A percentile compares a stretch with the other conserved stretches of the same genome.
Evolutionary conservation across 2,329 filamentous ascomycete species (phyloP).

Genomic region (Pseudogymnoascus pannorum): DNA sequence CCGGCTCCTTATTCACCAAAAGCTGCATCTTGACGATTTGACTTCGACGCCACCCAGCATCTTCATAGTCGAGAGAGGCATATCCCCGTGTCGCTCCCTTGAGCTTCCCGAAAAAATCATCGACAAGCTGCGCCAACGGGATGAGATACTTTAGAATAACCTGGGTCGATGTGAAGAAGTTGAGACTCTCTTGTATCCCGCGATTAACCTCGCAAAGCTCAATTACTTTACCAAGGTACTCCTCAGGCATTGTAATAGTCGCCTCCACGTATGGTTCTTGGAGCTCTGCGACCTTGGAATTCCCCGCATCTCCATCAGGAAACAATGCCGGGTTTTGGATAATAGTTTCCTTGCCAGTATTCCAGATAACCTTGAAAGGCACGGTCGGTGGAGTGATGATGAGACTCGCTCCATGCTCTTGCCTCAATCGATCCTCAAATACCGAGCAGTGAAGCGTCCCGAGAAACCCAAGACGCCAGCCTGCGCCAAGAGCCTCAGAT

Average conservation of each 20-base stretch:
- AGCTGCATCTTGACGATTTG: slow-evolving; percentile 84
- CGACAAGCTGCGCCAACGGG: slow-evolving; percentile 81
- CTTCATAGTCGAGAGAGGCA: slow-evolving; percentile 92
- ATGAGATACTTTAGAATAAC: slow-evolving; percentile 92
- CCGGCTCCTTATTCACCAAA: slow-evolving; percentile 85
- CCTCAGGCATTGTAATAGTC: slow-evolving; percentile 85
- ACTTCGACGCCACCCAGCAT: slow-evolving; percentile 76
- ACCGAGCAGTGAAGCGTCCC: slow-evolving; percentile 99
- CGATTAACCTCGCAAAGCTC: slow-evolving; percentile 88
- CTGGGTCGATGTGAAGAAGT: slow-evolving; percentile 86
- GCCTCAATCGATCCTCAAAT: slow-evolving; percentile 87
- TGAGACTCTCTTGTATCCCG: slow-evolving; percentile 77
- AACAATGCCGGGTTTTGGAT: slow-evolving; percentile 85
- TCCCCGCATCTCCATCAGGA: slow-evolving; percentile 56
- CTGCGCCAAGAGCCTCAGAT: slow-evolving; percentile 85
- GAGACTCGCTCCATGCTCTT: slow-evolving; percentile 89
- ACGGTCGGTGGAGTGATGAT: slow-evolving; percentile 97
- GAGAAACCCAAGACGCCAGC: slow-evolving; percentile 89
- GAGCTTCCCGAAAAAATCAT: slow-evolving; percentile 94
- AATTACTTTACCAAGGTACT: slow-evolving; percentile 90
- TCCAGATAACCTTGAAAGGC: slow-evolving; percentile 77
- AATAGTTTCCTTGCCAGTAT: slow-evolving; percentile 67
- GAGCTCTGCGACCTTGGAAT: slow-evolving; percentile 49
- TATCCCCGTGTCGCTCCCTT: slow-evolving; percentile 94
- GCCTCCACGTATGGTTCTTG: slow-evolving; percentile 71